Conservation (phyloP, 768 basidiomycete genomes). For the Boletus subparvulus region DNA sequence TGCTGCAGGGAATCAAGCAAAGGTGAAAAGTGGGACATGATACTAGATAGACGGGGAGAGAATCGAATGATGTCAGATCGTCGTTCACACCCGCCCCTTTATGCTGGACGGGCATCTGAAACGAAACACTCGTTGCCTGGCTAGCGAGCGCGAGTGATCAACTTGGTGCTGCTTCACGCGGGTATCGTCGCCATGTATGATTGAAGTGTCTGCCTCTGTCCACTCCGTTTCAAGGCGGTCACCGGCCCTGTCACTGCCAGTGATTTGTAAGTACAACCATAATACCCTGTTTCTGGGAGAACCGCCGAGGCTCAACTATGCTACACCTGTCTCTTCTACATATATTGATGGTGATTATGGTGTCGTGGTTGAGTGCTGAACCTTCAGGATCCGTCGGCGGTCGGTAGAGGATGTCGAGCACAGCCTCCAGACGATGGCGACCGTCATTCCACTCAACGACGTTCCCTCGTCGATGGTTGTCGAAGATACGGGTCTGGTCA, state of each 20-base stretch:
- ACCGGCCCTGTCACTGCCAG: not conserved
- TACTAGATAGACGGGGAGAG: not conserved
- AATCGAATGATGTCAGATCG: too few relatives aligned
- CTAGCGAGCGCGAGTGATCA: conserved; percentile 6
- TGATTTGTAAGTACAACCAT: not conserved
- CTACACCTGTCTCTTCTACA: not conserved
- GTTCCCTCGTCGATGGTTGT: not conserved
- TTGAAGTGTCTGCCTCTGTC: not conserved
- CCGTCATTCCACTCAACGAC: not conserved
- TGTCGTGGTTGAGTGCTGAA: conserved; percentile 20
- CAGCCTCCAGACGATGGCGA: not conserved
- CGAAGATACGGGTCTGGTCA: not conserved
- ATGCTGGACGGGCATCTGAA: not conserved
- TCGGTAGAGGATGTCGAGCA: not conserved
- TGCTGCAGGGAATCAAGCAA: conserved; percentile 17
- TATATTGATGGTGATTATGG: conserved; percentile 16
- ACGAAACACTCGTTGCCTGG: not conserved
- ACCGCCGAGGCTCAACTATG: too few relatives aligned
- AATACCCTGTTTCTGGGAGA: too few relatives aligned
- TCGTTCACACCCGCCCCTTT: not conserved
- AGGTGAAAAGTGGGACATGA: conserved; percentile 10
- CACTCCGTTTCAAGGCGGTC: not conserved
- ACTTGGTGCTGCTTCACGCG: not conserved
- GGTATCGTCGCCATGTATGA: not conserved
- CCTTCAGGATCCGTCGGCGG: not conserved